Base-by-base conservation (phyloP, 2,329 filamentous ascomycete species). In the Fusarium fracticaudum region DNA sequence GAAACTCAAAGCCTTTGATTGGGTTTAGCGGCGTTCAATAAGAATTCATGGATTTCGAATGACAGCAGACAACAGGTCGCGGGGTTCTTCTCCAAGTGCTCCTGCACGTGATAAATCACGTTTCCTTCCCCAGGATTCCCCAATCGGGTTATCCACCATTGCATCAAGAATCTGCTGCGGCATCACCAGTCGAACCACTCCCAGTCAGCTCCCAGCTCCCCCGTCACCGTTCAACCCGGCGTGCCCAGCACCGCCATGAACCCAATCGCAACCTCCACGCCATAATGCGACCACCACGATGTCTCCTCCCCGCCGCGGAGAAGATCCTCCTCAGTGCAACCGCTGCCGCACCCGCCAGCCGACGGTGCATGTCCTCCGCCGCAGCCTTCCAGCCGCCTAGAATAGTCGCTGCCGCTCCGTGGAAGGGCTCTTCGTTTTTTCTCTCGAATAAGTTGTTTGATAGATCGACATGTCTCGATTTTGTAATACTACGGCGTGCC, bases 381-480 rank as follows among this genome's bases (percentile, higher is more conserved):
- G 60, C 73, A 26, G 61, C 75, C 37, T 71, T 77, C 44, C 76
- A 70, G n/a, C 72, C 77, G 38, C 77, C 77, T 13, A 71, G 75
- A 59, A 73, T 75, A 67, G 47, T 69, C 43, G 72, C 74, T 43
- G 24, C 76, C 11, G 45, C 74, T 20, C 71, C 75, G 26, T 69
- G 70, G 40, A 74, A 67, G 15, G 45, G 61, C 5, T 67, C 76
- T 9, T 60, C 75, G 24, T 84, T 83, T 67, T 83, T 84, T 20
- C 64, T 83, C 6, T 83, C 82, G 7, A 84, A 84, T 45, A 78
- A 80, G 14, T 50, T 81, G 4, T 80, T 83, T 67, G 81, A 83
- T n/a, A 76, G 81, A 48, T 83, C 82, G 13, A 77, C 74, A 64
- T 84, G 82, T 55, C 81, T 84, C 64, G 81, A 83, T 61, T 79